Evolutionary conservation across 23 red algal genomes (phyloP).

Genomic region (Gracilaria gracilis): DNA sequence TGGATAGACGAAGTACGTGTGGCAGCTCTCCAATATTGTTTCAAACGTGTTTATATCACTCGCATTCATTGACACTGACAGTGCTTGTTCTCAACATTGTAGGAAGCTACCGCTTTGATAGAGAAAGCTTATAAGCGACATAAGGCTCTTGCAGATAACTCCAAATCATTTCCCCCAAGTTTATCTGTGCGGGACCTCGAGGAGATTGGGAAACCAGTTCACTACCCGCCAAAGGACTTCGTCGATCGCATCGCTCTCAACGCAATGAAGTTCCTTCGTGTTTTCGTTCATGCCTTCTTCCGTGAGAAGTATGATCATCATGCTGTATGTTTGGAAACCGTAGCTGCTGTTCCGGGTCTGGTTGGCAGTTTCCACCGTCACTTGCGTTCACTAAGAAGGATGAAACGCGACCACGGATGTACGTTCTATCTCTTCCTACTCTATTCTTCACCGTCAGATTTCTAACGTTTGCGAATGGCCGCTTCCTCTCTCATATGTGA

Average conservation of each 20-base stretch:
- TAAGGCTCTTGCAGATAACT: slow-evolving; percentile 69
- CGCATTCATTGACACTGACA: background rate
- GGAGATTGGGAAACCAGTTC: slow-evolving; percentile 51
- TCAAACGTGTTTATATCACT: background rate
- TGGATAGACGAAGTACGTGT: slow-evolving; percentile 36
- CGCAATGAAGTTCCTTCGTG: slow-evolving; percentile 83
- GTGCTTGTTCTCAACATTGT: background rate
- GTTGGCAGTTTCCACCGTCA: slow-evolving; percentile 86
- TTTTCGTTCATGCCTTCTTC: slow-evolving; percentile 92
- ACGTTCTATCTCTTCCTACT: background rate
- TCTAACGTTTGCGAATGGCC: background rate
- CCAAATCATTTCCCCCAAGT: slow-evolving; percentile 66
- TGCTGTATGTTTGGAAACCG: slow-evolving; percentile 95
- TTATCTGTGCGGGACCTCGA: slow-evolving; percentile 60
- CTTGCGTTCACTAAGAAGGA: slow-evolving; percentile 84
- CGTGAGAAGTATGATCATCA: slow-evolving; percentile 92
- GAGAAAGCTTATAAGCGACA: slow-evolving; percentile 73
- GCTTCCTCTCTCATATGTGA: background rate
- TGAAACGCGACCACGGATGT: slow-evolving; percentile 85
- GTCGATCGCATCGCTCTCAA: slow-evolving; percentile 78
- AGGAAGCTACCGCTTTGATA: slow-evolving; percentile 79
- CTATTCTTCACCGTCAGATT: background rate
- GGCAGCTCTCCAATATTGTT: too few relatives aligned
- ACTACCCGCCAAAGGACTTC: slow-evolving; percentile 76
- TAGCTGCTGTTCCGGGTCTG: slow-evolving; percentile 96